Conservation (phyloP, 306 rosid species). For the Betula pendula region DNA sequence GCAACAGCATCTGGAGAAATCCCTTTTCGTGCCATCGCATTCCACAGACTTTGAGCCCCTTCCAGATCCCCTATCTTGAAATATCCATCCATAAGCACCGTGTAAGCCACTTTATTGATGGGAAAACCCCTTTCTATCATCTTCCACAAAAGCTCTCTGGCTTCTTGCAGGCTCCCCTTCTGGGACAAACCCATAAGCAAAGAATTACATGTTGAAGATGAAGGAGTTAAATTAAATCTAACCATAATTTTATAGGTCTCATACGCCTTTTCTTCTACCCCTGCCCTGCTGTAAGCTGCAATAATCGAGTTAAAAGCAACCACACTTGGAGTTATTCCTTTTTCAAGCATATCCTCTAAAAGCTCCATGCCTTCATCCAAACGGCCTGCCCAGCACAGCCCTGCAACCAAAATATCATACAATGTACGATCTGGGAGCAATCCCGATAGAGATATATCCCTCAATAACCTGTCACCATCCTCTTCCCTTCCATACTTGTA, state of each 20-base stretch:
- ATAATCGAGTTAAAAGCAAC: slow-evolving; percentile 71
- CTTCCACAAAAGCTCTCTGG: slow-evolving; percentile 52
- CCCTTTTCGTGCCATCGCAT: slow-evolving; percentile 60
- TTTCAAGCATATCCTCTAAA: slow-evolving; percentile 58
- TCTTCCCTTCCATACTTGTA: slow-evolving; percentile 65
- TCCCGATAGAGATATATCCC: slow-evolving; percentile 40
- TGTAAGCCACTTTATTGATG: slow-evolving; percentile 54
- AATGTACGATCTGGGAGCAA: slow-evolving; percentile 42
- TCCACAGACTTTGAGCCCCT: slow-evolving; percentile 69
- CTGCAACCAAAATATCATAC: slow-evolving; percentile 50
- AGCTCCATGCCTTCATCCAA: slow-evolving; percentile 51
- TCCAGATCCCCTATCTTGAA: slow-evolving; percentile 53
- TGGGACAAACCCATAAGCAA: slow-evolving; percentile 64
- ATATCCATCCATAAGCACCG: slow-evolving; percentile 65
- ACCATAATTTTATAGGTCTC: slow-evolving; percentile 53
- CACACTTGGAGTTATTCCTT: slow-evolving; percentile 57
- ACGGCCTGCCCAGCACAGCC: slow-evolving; percentile 72
- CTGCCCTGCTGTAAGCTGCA: slow-evolving; percentile 62
- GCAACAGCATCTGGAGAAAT: slow-evolving; percentile 68
- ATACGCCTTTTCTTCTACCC: slow-evolving; percentile 62
- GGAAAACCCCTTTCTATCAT: slow-evolving; percentile 68
- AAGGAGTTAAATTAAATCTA: slow-evolving; percentile 50
- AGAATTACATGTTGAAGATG: slow-evolving; percentile 63
- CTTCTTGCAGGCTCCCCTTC: slow-evolving; percentile 63
- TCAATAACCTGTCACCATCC: slow-evolving; percentile 51